A percentile compares a stretch with the other conserved stretches of the same genome.
phyloP scores from a whole-genome alignment of 2,329 filamentous ascomycete genomes.

The Fusarium aywerte region DNA sequence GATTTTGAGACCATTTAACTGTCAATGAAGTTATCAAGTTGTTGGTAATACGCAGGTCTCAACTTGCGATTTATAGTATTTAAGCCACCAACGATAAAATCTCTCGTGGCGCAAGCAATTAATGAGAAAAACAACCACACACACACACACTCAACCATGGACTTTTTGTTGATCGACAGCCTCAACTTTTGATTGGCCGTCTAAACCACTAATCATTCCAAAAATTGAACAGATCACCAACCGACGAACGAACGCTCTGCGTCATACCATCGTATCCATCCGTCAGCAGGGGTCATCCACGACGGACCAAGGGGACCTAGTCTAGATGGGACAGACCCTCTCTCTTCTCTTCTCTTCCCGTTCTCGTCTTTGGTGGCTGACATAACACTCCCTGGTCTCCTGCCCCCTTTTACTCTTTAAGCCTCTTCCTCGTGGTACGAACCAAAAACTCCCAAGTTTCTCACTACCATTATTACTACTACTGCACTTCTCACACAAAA shows the following conservation, averaged over 20 bases:
- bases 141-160: background rate
- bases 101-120: background rate
- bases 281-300: background rate
- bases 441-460: constrained; percentile 3
- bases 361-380: constrained; percentile 14
- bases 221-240: background rate
- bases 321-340: background rate
- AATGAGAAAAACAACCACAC: background rate
- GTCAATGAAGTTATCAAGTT: background rate
- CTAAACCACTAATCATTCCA: background rate
- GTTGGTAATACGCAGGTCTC: background rate
- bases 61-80: background rate
- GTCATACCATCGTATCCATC: background rate
- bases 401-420: constrained; percentile 36
- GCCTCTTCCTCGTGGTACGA: constrained; percentile 18
- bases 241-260: background rate
- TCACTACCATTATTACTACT: background rate
- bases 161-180: background rate
- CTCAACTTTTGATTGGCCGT: constrained; percentile 5
- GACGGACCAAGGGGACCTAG: background rate
- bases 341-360: background rate
- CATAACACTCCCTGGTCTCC: constrained; percentile 16
- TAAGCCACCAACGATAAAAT: background rate
- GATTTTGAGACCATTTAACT: background rate
- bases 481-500: background rate